These are phyloP conservation scores for Ogataea pini DNA, from an alignment of 805 yeast species.

Conservation along the genomic window DNA sequence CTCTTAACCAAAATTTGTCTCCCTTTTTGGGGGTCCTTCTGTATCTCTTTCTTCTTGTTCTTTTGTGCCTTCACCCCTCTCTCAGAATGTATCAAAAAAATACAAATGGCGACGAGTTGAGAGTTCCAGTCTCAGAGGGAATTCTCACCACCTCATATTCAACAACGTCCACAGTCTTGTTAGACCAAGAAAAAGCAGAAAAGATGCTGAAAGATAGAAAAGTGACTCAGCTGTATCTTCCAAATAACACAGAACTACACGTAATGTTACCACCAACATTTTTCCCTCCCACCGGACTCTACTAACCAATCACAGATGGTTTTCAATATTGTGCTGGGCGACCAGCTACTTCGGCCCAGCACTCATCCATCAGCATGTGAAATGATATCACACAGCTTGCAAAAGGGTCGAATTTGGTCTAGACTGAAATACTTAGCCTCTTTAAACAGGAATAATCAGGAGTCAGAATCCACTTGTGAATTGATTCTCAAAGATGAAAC, in stretches of 20 bases:
- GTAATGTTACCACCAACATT: neutral
- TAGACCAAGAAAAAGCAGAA: neutral
- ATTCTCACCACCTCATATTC: neutral
- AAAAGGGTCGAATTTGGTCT: conserved; percentile 19
- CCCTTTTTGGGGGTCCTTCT: neutral
- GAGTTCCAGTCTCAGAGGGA: neutral
- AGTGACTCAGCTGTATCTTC: conserved; percentile 7
- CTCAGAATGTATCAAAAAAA: neutral
- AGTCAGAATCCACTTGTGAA: conserved; percentile 9
- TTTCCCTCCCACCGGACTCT: neutral
- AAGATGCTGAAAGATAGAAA: neutral
- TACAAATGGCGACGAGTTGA: neutral
- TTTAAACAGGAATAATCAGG: neutral
- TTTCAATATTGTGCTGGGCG: conserved; percentile 13
- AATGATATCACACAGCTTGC: conserved; percentile 20
- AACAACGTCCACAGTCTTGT: neutral
- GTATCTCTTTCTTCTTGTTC: neutral
- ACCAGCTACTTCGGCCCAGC: conserved; percentile 7
- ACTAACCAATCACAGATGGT: conserved; percentile 9
- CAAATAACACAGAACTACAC: conserved; percentile 9
- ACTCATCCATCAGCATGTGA: conserved; percentile 21
- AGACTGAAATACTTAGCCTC: conserved; percentile 13
- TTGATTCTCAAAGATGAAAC: conserved; percentile 15
- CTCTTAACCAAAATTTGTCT: neutral
- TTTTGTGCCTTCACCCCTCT: too few species aligned